Conservation (phyloP, 2,329 filamentous ascomycete species). For the Fusarium chaquense region DNA sequence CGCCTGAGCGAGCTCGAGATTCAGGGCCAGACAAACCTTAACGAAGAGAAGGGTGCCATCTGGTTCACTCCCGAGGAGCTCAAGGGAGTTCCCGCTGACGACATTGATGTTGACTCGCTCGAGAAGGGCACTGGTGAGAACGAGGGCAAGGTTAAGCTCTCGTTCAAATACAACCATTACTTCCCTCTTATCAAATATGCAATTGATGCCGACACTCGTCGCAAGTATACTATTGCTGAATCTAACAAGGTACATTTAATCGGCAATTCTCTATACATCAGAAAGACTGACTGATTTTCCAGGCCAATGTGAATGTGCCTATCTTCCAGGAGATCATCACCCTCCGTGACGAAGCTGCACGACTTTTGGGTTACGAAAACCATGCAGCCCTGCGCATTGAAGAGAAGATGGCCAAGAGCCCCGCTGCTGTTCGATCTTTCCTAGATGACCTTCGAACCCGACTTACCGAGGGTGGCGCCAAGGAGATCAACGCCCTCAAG, state of each 20-base stretch:
- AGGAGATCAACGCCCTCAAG: slow-evolving; percentile 77
- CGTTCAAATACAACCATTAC: slow-evolving; percentile 86
- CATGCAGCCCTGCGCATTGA: slow-evolving; percentile 82
- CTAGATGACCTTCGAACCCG: slow-evolving; percentile 75
- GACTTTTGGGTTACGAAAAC: slow-evolving; percentile 80
- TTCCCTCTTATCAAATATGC: slow-evolving; percentile 85
- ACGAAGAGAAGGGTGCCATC: slow-evolving; percentile 83
- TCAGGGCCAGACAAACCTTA: slow-evolving; percentile 81
- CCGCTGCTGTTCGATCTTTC: slow-evolving; percentile 78
- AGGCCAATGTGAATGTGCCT: slow-evolving; percentile 76
- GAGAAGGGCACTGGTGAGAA: slow-evolving; percentile 79
- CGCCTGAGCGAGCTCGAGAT: slow-evolving; percentile 79
- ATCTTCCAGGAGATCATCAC: slow-evolving; percentile 81
- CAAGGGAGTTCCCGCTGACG: slow-evolving; percentile 79
- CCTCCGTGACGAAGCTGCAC: slow-evolving; percentile 81
- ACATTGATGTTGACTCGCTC: slow-evolving; percentile 70
- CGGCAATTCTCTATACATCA: not conserved
- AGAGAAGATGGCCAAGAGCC: slow-evolving; percentile 87
- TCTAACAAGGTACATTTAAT: slow-evolving; percentile 75
- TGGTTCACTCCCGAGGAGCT: slow-evolving; percentile 83
- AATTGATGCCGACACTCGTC: slow-evolving; percentile 74
- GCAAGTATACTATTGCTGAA: slow-evolving; percentile 77
- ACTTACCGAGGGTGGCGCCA: slow-evolving; percentile 75
- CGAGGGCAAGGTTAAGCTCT: slow-evolving; percentile 79
- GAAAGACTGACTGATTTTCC: not conserved